phyloP scores from a whole-genome alignment of 1,139 yeast genomes.

The Eremothecium cymbalariae region DNA sequence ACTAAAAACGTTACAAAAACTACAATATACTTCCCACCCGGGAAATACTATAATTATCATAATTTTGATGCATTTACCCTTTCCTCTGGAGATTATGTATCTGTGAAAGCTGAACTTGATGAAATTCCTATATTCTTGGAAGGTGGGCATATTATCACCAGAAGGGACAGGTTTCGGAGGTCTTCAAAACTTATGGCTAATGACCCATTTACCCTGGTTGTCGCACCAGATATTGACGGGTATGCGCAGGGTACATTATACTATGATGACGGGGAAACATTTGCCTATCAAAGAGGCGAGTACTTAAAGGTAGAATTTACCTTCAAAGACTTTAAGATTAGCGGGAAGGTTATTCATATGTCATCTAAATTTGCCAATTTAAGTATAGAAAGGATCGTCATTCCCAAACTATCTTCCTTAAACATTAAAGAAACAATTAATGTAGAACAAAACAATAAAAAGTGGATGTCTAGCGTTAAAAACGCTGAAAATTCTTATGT shows the following conservation, averaged over 20 bases:
- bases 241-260: conserved; percentile 58
- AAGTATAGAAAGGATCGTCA: conserved; percentile 50
- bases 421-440: conserved; percentile 20
- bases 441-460: conserved; percentile 34
- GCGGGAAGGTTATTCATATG: conserved; percentile 21
- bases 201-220: conserved; percentile 76
- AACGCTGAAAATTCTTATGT: conserved; percentile 24
- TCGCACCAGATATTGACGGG: conserved; percentile 49
- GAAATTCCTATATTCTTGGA: conserved; percentile 66
- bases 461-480: conserved; percentile 34
- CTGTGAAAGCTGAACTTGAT: conserved; percentile 44
- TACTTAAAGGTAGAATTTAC: conserved; percentile 38
- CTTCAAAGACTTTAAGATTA: conserved; percentile 26
- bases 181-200: conserved; percentile 64
- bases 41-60: conserved; percentile 50
- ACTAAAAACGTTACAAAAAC: conserved; percentile 42
- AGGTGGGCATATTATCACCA: conserved; percentile 69
- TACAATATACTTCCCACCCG: conserved; percentile 56
- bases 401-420: conserved; percentile 38
- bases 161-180: conserved; percentile 70
- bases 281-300: conserved; percentile 45
- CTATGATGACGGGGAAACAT: conserved; percentile 79
- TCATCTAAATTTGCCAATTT: conserved; percentile 26
- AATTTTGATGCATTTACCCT: conserved; percentile 37
- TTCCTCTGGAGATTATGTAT: conserved; percentile 4